phyloP scores from a whole-genome alignment of 1,284 basidiomycete species.

The Cryptococcus sp. region DNA sequence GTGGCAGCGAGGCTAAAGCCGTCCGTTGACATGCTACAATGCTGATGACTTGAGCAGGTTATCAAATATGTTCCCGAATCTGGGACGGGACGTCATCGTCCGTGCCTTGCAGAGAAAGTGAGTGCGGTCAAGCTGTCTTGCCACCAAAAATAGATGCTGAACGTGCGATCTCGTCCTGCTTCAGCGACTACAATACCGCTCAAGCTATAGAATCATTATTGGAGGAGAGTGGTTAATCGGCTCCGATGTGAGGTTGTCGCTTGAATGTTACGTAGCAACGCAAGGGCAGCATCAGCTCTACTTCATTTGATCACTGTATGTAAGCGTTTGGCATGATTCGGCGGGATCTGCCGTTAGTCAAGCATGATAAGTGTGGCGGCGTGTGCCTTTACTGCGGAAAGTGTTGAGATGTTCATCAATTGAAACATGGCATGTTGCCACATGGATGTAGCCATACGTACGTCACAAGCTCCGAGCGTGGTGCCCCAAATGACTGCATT shows the following conservation, averaged over 20 bases:
- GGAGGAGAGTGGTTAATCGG: slow-evolving; percentile 32
- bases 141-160: neutral
- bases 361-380: no score
- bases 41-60: slow-evolving; percentile 55
- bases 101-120: slow-evolving; percentile 78
- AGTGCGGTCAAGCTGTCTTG: slow-evolving; percentile 35
- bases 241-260: neutral
- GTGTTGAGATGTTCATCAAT: no score
- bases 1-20: neutral
- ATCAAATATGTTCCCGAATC: slow-evolving; percentile 77
- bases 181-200: slow-evolving; percentile 69
- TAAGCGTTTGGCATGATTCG: no score
- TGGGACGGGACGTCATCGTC: slow-evolving; percentile 72
- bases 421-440: no score
- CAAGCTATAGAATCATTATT: slow-evolving; percentile 74
- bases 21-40: neutral
- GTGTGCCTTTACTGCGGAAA: no score
- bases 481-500: no score
- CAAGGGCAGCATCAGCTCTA: no score
- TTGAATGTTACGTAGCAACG: no score
- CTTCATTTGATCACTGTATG: no score
- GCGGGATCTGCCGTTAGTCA: no score
- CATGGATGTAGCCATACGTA: no score
- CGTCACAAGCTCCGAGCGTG: no score
- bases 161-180: slow-evolving; percentile 17